Percentiles rank a stretch among this genome's conserved stretches.
Conservation (phyloP, 768 basidiomycete genomes). For the Tubosaeta sp. region DNA sequence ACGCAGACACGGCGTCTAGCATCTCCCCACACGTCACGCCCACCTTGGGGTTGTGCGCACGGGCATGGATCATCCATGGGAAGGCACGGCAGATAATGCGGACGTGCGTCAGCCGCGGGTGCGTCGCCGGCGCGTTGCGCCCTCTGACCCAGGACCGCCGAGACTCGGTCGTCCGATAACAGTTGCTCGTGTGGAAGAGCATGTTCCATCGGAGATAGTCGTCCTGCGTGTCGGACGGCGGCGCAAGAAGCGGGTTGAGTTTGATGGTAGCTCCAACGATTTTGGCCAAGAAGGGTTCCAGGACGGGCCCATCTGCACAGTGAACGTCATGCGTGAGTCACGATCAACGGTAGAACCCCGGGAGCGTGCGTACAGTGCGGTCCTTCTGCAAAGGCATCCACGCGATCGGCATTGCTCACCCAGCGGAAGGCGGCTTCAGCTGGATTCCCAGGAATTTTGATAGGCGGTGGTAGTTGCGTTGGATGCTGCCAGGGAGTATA, state of each 20-base stretch:
- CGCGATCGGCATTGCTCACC: slow-evolving; percentile 29
- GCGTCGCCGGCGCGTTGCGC: slow-evolving; percentile 60
- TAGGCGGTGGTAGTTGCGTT: slow-evolving; percentile 23
- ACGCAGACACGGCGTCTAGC: slow-evolving; percentile 48
- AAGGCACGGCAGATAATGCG: slow-evolving; percentile 49
- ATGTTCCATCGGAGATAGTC: slow-evolving; percentile 71
- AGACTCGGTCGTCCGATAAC: slow-evolving; percentile 60
- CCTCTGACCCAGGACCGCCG: slow-evolving; percentile 63
- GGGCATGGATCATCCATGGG: slow-evolving; percentile 53
- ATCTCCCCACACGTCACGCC: slow-evolving; percentile 70
- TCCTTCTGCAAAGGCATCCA: slow-evolving; percentile 38
- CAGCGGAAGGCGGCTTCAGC: slow-evolving; percentile 28
- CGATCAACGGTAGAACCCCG: not conserved
- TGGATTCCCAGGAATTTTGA: slow-evolving; percentile 17
- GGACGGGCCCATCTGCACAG: slow-evolving; percentile 61
- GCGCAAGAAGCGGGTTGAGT: slow-evolving; percentile 61
- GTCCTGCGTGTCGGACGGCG: slow-evolving; percentile 39
- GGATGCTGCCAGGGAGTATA: slow-evolving; percentile 28
- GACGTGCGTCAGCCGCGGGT: slow-evolving; percentile 52
- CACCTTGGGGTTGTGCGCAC: slow-evolving; percentile 39
- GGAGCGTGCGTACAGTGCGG: slow-evolving; percentile 35
- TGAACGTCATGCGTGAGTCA: slow-evolving; percentile 12
- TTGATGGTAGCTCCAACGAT: slow-evolving; percentile 44
- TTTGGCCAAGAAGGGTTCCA: slow-evolving; percentile 54
- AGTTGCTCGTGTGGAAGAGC: slow-evolving; percentile 58